Percentiles rank a stretch among this genome's conserved stretches.
phyloP scores from a whole-genome alignment of 2,329 filamentous ascomycete genomes.

The Bimuria novae-zelandiae region DNA sequence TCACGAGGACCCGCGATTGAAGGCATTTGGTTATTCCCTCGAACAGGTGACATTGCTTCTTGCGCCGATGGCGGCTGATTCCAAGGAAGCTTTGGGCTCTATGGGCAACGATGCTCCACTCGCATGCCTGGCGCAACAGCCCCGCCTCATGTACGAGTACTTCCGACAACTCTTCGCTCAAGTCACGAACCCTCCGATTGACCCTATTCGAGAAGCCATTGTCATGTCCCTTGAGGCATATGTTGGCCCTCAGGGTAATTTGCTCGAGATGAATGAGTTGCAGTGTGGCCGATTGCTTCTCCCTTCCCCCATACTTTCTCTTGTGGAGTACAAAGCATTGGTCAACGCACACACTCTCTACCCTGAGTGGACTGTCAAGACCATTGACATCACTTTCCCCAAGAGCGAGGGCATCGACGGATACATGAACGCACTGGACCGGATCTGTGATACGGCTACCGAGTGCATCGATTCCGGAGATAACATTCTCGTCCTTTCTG shows the following conservation, averaged over 20 bases:
- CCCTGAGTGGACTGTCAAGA: conserved; percentile 83
- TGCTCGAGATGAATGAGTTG: conserved; percentile 88
- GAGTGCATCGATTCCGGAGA: conserved; percentile 82
- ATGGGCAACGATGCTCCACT: conserved; percentile 98
- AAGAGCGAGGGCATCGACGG: conserved; percentile 82
- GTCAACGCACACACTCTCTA: conserved; percentile 75
- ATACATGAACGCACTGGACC: conserved; percentile 84
- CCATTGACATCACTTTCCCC: conserved; percentile 90
- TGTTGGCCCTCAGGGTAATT: conserved; percentile 91
- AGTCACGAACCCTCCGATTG: conserved; percentile 96
- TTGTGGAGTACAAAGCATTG: conserved; percentile 87
- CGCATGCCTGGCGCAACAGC: conserved; percentile 86
- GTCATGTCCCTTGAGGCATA: conserved; percentile 98
- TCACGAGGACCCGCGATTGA: conserved; percentile 82
- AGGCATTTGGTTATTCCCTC: conserved; percentile 90
- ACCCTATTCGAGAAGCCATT: conserved; percentile 94
- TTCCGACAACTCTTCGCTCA: conserved; percentile 98
- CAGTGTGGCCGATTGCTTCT: conserved; percentile 87
- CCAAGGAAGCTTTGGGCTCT: conserved; percentile 94
- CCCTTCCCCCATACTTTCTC: conserved; percentile 85
- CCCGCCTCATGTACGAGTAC: conserved; percentile 90
- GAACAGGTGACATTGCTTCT: conserved; percentile 93
- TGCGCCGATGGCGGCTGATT: conserved; percentile 94
- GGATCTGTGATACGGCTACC: conserved; percentile 83
- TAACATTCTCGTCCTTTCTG: conserved; percentile 86